phyloP scores from a whole-genome alignment of 2,329 filamentous ascomycete species.

The Scleromitrula shiraiana region DNA sequence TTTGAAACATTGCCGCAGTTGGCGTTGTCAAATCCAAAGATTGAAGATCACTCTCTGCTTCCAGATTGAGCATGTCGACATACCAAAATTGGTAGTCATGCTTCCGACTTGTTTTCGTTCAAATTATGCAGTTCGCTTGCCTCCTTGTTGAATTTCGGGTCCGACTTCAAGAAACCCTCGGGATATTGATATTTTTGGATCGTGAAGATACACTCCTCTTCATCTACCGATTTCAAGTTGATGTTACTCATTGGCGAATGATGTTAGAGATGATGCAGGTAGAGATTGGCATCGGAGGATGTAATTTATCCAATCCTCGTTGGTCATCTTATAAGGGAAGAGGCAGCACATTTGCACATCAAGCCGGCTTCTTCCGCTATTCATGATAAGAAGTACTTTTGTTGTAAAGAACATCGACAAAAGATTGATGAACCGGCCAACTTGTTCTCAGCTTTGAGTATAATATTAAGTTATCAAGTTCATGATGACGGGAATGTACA shows the following conservation, averaged over 20 bases:
- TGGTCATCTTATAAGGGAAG: background rate
- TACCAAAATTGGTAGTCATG: conserved; percentile 2
- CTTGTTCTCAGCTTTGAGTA: conserved; percentile 1
- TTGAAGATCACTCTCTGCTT: background rate
- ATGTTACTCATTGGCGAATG: conserved; percentile 1
- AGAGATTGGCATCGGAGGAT: background rate
- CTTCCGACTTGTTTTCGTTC: conserved; percentile 10
- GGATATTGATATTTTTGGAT: background rate
- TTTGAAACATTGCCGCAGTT: background rate
- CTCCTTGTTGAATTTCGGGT: background rate
- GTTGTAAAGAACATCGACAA: background rate
- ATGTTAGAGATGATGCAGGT: background rate
- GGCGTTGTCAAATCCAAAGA: background rate
- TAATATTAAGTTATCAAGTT: background rate
- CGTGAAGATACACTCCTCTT: background rate
- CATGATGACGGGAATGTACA: background rate
- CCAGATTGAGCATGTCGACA: background rate
- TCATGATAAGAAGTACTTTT: background rate
- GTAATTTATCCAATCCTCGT: background rate
- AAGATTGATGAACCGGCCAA: background rate
- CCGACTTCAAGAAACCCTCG: background rate
- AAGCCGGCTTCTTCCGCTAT: background rate
- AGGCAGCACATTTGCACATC: background rate
- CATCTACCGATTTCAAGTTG: background rate
- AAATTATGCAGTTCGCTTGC: background rate